These are phyloP conservation scores for Wickerhamomyces chambardii DNA, from an alignment of 805 yeast species.

Conservation along the genomic window DNA sequence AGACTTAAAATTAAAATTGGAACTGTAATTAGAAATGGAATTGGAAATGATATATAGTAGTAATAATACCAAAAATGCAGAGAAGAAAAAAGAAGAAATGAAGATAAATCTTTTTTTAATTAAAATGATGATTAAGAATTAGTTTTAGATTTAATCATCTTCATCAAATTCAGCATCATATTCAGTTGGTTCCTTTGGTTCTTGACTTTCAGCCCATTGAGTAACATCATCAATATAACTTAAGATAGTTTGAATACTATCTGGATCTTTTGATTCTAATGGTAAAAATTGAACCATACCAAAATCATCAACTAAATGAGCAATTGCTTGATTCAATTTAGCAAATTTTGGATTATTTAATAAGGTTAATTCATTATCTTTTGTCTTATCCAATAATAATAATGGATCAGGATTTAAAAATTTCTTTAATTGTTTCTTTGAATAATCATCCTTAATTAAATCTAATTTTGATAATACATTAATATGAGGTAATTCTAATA, in stretches of 20 bases:
- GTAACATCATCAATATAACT: conserved; percentile 95
- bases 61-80: too few species aligned
- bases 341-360: conserved; percentile 48
- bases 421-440: conserved; percentile 69
- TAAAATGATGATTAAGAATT: too few species aligned
- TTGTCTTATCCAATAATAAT: conserved; percentile 40
- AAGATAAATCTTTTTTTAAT: too few species aligned
- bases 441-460: conserved; percentile 69
- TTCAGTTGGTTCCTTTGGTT: conserved; percentile 92
- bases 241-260: conserved; percentile 70
- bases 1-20: too few species aligned
- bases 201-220: conserved; percentile 96
- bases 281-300: conserved; percentile 99
- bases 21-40: too few species aligned
- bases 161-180: conserved; percentile 57
- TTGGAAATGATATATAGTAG: too few species aligned
- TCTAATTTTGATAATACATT: conserved; percentile 85
- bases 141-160: conserved; percentile 17
- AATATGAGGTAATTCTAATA: conserved; percentile 90
- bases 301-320: conserved; percentile 89
- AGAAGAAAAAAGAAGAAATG: too few species aligned
- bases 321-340: conserved; percentile 71
- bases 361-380: conserved; percentile 32
- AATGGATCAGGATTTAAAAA: conserved; percentile 90
- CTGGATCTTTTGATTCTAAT: conserved; percentile 68